Base-by-base conservation (phyloP, 2,329 filamentous ascomycete genomes). In the Cryphonectria parasitica region DNA sequence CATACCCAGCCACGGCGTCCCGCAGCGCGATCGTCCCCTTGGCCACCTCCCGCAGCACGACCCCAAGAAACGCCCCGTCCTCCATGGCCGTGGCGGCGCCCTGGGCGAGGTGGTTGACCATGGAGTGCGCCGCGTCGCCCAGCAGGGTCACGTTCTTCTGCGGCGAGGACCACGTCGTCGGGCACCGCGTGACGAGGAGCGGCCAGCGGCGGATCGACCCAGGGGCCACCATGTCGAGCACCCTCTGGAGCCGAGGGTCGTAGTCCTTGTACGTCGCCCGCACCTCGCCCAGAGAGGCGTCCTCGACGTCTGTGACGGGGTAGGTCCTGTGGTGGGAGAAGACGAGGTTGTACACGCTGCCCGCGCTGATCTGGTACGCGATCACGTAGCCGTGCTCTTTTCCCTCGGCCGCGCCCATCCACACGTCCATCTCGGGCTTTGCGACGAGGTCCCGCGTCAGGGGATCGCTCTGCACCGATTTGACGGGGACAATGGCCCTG, bases 271-370 rank as follows among this genome's bases (percentile, higher is more conserved):
- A 85, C 25, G 82, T 77, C 10, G 79, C 75, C 34, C 77, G 72
- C 70, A 85, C 80, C 69, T 85, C 83, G 31, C 82, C 77, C 19
- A 85, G 78, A 54, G 81, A 79, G 54, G 82, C 79, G 22, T 82
- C 75, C 22, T 79, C 77, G 25, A 81, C 77, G 1, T 77, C 76
- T 22, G 79, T 75, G 1, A 80, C 79, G 22, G 79, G 76, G 8
- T 80, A 74, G 67, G 70, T 10, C 31, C 80, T 73, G 74, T 83
- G 76, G 78, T 84, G 77, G 71, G 79, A 81, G 19, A 85, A 77
- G 5, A 85, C 83, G 77, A 85, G 79, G 72, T 85, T 85, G 75
- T 83, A 83, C 49, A 81, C 77, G 63, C 79, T 81, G 15, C 81
- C 82, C 2, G 78, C 80, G n/a, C 78, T 79, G 36, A 86, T 81